Evolutionary conservation across 192 early-diverging fungal species (phyloP).

Genomic region (Coemansia sp.): DNA sequence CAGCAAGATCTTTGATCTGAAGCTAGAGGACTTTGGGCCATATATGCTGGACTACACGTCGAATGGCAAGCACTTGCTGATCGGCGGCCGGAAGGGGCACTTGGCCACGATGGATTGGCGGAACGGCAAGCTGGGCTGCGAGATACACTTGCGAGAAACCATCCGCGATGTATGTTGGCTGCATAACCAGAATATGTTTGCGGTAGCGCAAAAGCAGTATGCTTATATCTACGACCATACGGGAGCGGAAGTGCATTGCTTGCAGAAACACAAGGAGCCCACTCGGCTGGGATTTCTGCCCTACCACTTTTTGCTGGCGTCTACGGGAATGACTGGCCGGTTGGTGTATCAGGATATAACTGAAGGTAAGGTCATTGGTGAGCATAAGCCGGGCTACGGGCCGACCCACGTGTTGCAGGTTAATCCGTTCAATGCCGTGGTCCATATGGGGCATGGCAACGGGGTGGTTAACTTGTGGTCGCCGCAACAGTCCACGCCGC

Average conservation of each 20-base stretch:
- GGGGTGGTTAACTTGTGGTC: constrained; percentile 90
- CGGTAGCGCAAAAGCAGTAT: constrained; percentile 93
- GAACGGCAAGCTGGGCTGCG: constrained; percentile 67
- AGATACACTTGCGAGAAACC: constrained; percentile 85
- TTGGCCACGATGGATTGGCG: constrained; percentile 92
- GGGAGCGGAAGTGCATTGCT: constrained; percentile 86
- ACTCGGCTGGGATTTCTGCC: constrained; percentile 86
- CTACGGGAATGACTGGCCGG: constrained; percentile 75
- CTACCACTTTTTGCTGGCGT: constrained; percentile 86
- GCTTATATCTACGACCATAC: constrained; percentile 92
- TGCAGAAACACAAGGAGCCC: constrained; percentile 79
- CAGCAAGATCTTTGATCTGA: constrained; percentile 77
- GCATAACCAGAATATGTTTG: constrained; percentile 92
- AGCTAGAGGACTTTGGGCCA: constrained; percentile 78
- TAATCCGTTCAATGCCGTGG: constrained; percentile 88
- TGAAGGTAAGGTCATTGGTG: constrained; percentile 78
- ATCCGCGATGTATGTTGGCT: constrained; percentile 93
- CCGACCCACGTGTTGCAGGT: constrained; percentile 78
- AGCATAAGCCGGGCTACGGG: constrained; percentile 74
- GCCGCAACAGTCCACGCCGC: constrained; percentile 74
- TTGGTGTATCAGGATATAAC: constrained; percentile 95
- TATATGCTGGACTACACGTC: constrained; percentile 88
- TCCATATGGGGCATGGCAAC: constrained; percentile 89
- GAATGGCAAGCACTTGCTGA: constrained; percentile 72
- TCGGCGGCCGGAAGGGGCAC: constrained; percentile 83